phyloP scores from a whole-genome alignment of 75 land plant species.

The Picea glauca region DNA sequence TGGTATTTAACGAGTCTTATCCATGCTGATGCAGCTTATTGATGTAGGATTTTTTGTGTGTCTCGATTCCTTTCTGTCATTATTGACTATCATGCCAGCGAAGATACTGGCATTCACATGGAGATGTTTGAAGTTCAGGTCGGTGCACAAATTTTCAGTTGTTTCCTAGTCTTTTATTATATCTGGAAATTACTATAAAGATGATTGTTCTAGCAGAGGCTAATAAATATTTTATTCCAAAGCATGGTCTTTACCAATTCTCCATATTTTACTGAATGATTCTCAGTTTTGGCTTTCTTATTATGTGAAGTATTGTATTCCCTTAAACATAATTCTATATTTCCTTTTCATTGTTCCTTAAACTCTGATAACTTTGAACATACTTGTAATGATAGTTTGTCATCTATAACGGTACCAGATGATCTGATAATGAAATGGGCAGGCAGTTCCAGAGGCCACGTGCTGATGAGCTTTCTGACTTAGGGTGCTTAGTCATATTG shows the following conservation, averaged over 20 bases:
- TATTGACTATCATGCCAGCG: constrained; percentile 89
- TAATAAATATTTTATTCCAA: too few relatives aligned
- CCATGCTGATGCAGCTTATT: constrained; percentile 73
- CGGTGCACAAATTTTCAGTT: constrained; percentile 7
- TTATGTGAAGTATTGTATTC: not conserved
- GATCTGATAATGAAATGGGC: constrained; percentile 47
- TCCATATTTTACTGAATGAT: not conserved
- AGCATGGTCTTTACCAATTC: not conserved
- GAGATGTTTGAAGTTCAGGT: constrained; percentile 59
- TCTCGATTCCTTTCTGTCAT: constrained; percentile 88
- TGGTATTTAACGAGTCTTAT: not conserved
- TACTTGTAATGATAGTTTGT: constrained; percentile 1
- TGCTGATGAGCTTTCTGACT: constrained; percentile 81
- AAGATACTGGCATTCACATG: constrained; percentile 59
- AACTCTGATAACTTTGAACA: not conserved
- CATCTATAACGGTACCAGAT: constrained; percentile 12
- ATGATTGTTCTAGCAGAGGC: too few relatives aligned
- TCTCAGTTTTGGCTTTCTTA: not conserved
- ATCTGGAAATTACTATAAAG: not conserved
- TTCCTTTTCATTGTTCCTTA: not conserved
- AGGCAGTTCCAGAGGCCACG: constrained; percentile 81
- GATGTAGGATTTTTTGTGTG: constrained; percentile 94
- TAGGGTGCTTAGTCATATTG: constrained; percentile 74
- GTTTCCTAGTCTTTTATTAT: not conserved
- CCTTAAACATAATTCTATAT: not conserved